phyloP scores from a whole-genome alignment of 441 rosid genomes.

The Mallotus japonicus region DNA sequence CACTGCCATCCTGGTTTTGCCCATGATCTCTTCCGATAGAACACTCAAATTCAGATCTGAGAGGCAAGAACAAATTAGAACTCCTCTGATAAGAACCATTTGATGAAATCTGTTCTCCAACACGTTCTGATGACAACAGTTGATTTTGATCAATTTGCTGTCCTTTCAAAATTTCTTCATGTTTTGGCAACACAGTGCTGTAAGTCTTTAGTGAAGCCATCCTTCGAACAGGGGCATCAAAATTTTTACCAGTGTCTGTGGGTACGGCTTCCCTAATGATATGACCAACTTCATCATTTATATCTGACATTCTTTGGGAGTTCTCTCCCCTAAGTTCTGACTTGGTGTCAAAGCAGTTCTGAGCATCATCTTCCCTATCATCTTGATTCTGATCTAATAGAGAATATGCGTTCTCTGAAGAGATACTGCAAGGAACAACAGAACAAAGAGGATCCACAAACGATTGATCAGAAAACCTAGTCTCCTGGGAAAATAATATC shows the following conservation, averaged over 20 bases:
- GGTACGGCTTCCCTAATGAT: constrained; percentile 23
- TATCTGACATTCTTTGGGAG: constrained; percentile 21
- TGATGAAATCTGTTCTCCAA: constrained; percentile 15
- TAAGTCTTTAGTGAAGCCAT: constrained; percentile 40
- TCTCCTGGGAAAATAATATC: constrained; percentile 40
- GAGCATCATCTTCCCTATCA: constrained; percentile 30
- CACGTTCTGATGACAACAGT: constrained; percentile 19
- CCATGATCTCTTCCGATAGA: constrained; percentile 19
- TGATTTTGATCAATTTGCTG: constrained; percentile 18
- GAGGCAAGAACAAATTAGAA: constrained; percentile 22
- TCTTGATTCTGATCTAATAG: constrained; percentile 27
- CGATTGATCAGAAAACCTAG: constrained; percentile 39
- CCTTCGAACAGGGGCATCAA: constrained; percentile 34
- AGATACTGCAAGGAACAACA: constrained; percentile 66
- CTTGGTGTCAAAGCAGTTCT: constrained; percentile 24
- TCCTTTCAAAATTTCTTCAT: constrained; percentile 23
- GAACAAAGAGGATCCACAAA: constrained; percentile 69
- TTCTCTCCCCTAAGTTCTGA: constrained; percentile 26
- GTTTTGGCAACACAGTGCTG: constrained; percentile 33
- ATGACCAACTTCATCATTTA: constrained; percentile 19
- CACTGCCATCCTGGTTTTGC: constrained; percentile 17
- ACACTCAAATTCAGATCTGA: constrained; percentile 17
- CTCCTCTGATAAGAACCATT: constrained; percentile 15
- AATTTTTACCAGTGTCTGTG: constrained; percentile 20
- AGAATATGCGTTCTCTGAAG: constrained; percentile 34